These are phyloP conservation scores for Mycena polygramma DNA, from an alignment of 768 basidiomycete species.

Conservation along the genomic window DNA sequence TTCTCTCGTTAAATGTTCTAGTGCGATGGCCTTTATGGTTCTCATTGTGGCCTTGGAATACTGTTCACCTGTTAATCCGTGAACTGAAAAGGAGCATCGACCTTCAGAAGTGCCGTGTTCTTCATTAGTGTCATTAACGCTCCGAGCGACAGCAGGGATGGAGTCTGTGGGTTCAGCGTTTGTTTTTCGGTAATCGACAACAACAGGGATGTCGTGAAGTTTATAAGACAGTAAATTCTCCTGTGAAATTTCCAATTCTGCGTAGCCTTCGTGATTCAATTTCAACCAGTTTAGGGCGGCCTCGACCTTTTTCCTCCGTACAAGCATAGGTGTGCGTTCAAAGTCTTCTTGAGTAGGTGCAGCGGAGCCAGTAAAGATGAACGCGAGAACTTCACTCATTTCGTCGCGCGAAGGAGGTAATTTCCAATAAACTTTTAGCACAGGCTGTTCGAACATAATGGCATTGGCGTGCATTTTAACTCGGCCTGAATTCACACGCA, in stretches of 20 bases:
- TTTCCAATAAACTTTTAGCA: constrained; percentile 43
- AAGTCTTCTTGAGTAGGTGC: too few species aligned
- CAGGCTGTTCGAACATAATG: constrained; percentile 45
- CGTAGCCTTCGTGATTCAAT: constrained; percentile 26
- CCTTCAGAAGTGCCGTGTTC: constrained; percentile 42
- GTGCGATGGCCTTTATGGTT: not conserved
- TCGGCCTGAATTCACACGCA: too few species aligned
- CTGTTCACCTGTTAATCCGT: constrained; percentile 48
- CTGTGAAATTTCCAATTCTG: constrained; percentile 24
- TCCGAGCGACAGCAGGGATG: not conserved
- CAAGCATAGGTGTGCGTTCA: too few species aligned
- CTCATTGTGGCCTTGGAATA: constrained; percentile 15
- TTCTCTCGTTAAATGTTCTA: not conserved
- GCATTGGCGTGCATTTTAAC: constrained; percentile 49
- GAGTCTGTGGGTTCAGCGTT: constrained; percentile 6
- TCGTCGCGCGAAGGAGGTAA: constrained; percentile 44
- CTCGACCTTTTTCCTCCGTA: constrained; percentile 29
- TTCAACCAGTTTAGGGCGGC: constrained; percentile 28
- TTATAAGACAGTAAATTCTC: constrained; percentile 17
- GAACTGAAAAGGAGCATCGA: constrained; percentile 52
- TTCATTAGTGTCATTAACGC: constrained; percentile 24
- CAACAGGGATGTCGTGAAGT: constrained; percentile 25
- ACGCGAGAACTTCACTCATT: constrained; percentile 41
- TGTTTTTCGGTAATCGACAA: constrained; percentile 24
- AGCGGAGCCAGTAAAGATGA: constrained; percentile 11